Conservation (phyloP, 306 rosid genomes). For the Quercus mongolica region DNA sequence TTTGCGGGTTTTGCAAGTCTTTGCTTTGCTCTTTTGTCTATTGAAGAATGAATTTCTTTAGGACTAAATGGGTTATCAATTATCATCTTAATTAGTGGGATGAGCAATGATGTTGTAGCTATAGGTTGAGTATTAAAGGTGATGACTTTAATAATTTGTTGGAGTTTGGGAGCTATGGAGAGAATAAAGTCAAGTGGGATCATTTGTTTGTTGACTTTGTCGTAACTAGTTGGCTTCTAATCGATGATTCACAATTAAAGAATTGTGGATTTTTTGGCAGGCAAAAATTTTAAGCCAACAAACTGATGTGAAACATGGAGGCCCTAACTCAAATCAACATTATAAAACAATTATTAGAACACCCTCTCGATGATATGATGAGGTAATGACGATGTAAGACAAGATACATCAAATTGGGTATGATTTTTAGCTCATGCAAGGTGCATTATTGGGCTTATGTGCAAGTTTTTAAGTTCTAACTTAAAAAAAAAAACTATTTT, state of each 20-base stretch:
- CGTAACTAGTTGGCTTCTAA: not conserved
- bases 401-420: not conserved
- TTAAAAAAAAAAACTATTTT: no score
- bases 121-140: not conserved
- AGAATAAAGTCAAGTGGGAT: constrained; percentile 2
- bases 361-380: constrained; percentile 20
- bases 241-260: no score
- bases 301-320: not conserved
- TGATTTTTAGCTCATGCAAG: no score
- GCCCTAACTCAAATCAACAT: constrained; percentile 18
- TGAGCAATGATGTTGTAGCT: constrained; percentile 1
- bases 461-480: no score
- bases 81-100: constrained; percentile 8
- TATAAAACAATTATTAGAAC: not conserved
- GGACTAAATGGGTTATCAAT: not conserved
- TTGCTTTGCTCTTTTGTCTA: not conserved
- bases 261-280: constrained; percentile 2
- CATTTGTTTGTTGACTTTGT: not conserved
- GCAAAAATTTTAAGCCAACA: no score
- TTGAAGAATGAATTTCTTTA: not conserved
- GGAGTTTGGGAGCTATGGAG: constrained; percentile 2
- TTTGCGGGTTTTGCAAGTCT: constrained; percentile 30
- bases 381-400: constrained; percentile 1
- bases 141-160: constrained; percentile 6
- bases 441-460: no score